A percentile compares a stretch with the other conserved stretches of the same genome.
These are phyloP conservation scores for Phlebiopsis gigantea DNA, from an alignment of 768 basidiomycete genomes.

Conservation along the genomic window DNA sequence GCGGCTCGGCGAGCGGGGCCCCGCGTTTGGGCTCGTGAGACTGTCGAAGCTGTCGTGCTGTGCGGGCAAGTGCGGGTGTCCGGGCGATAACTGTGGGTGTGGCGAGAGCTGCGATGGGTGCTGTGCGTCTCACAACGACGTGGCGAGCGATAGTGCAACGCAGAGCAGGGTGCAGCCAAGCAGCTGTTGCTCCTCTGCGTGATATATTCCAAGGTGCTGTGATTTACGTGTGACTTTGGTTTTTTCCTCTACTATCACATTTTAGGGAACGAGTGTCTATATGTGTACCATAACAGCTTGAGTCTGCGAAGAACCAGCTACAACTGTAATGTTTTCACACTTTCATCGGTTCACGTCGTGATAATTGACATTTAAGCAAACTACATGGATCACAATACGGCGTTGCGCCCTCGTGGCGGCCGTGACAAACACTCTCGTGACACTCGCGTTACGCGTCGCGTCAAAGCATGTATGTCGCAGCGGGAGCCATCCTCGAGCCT, in stretches of 20 bases:
- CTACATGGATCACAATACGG: too few relatives aligned
- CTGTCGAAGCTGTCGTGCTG: slow-evolving; percentile 68
- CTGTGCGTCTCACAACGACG: slow-evolving; percentile 28
- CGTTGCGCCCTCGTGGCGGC: background rate
- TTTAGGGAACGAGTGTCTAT: background rate
- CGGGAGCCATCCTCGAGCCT: too few relatives aligned
- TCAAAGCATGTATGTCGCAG: background rate
- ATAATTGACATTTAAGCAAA: background rate
- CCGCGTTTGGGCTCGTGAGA: slow-evolving; percentile 44
- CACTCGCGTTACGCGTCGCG: background rate
- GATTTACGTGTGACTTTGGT: background rate
- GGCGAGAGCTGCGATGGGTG: slow-evolving; percentile 52
- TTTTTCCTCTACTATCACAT: background rate
- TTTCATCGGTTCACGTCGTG: background rate
- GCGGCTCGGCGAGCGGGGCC: slow-evolving; percentile 33
- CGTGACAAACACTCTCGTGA: background rate
- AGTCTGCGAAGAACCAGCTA: too few relatives aligned
- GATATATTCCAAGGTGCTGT: background rate
- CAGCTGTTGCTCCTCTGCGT: background rate
- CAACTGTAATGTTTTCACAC: background rate
- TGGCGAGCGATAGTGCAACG: background rate
- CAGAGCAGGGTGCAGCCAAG: background rate
- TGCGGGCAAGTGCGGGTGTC: slow-evolving; percentile 56
- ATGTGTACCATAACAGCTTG: background rate
- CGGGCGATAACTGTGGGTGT: slow-evolving; percentile 49